Conservation (phyloP, 495 filamentous ascomycete species). For the Trichocladium uniseriatum region DNA sequence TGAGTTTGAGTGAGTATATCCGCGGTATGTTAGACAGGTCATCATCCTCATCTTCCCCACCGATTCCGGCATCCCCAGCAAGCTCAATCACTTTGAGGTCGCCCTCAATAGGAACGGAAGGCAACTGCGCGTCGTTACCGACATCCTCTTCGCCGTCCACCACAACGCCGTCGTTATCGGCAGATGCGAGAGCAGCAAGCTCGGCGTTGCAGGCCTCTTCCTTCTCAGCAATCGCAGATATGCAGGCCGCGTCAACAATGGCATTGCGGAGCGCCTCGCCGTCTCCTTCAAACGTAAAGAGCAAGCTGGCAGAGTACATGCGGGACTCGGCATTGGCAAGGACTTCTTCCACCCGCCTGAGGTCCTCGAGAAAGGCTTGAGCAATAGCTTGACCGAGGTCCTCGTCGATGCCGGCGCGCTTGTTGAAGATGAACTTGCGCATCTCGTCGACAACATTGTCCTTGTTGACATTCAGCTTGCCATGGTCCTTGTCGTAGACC, state of each 20-base stretch:
- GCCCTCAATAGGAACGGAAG: slow-evolving; percentile 12
- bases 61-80: slow-evolving; percentile 25
- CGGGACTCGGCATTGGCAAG: slow-evolving; percentile 72
- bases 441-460: slow-evolving; percentile 69
- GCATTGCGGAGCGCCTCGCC: slow-evolving; percentile 55
- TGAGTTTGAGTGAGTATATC: slow-evolving; percentile 75
- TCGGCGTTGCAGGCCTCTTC: slow-evolving; percentile 5
- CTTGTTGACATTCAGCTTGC: slow-evolving; percentile 55
- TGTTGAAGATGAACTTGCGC: slow-evolving; percentile 60
- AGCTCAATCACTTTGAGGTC: slow-evolving; percentile 18
- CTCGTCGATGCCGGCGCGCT: slow-evolving; percentile 48
- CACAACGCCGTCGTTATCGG: slow-evolving; percentile 11
- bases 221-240: background rate
- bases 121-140: background rate
- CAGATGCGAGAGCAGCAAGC: background rate
- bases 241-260: slow-evolving; percentile 29
- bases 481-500: slow-evolving; percentile 83
- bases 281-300: slow-evolving; percentile 92
- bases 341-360: slow-evolving; percentile 52
- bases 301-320: slow-evolving; percentile 86
- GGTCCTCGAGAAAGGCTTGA: slow-evolving; percentile 54
- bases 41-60: slow-evolving; percentile 54
- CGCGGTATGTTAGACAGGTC: slow-evolving; percentile 58
- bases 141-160: slow-evolving; percentile 21
- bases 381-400: slow-evolving; percentile 48